Percentiles rank a stretch among this genome's conserved stretches.
Evolutionary conservation across 164 flowering plant species (phyloP).

Genomic region (Houttuynia cordata): DNA sequence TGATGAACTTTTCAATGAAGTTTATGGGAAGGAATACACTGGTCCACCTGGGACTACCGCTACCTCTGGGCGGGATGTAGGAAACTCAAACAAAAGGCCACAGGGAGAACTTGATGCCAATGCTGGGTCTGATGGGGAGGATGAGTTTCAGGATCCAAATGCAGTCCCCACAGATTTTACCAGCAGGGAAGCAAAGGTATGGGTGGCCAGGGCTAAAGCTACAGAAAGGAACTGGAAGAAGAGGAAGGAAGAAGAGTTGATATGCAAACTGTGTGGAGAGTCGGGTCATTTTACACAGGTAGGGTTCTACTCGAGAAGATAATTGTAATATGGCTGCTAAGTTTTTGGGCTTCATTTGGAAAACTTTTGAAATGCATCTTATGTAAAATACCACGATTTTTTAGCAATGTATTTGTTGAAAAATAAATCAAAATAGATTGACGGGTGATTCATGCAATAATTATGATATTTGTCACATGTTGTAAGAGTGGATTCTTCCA

Average conservation of each 20-base stretch:
- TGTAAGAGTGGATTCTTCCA: background rate
- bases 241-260: constrained; percentile 97
- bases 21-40: constrained; percentile 85
- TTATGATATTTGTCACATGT: background rate
- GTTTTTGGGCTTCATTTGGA: background rate
- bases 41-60: constrained; percentile 54
- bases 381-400: background rate
- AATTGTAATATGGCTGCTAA: background rate
- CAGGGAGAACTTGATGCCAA: constrained; percentile 19
- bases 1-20: constrained; percentile 78
- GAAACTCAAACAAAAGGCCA: constrained; percentile 41
- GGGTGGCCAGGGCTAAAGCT: constrained; percentile 99
- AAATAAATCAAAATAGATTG: too few species aligned
- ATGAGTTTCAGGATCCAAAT: constrained; percentile 77
- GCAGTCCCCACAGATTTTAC: constrained; percentile 99
- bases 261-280: constrained; percentile 96
- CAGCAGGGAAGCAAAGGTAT: constrained; percentile 95
- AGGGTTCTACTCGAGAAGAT: constrained; percentile 1
- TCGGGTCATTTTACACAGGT: constrained; percentile 99
- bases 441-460: background rate
- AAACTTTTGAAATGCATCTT: background rate
- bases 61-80: constrained; percentile 27
- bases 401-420: background rate
- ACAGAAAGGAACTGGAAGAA: constrained; percentile 99
- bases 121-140: constrained; percentile 58